These are phyloP conservation scores for Phytophthora podocarpi DNA, from an alignment of 352 stramenopile species.

Conservation along the genomic window DNA sequence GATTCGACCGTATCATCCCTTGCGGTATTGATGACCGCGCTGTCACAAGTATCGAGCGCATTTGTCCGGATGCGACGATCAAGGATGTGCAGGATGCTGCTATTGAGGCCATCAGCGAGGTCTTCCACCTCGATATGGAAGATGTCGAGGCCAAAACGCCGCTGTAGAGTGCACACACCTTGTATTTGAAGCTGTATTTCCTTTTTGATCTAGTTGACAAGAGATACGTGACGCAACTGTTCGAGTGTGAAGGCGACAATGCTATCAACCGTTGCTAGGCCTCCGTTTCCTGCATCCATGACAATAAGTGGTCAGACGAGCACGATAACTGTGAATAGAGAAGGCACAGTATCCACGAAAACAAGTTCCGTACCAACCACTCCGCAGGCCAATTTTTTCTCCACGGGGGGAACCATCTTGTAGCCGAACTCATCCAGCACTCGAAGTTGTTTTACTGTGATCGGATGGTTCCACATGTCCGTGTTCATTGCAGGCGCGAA, in stretches of 20 bases:
- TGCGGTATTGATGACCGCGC: conserved; percentile 95
- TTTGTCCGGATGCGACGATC: conserved; percentile 55
- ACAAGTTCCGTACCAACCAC: conserved; percentile 75
- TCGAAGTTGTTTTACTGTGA: conserved; percentile 84
- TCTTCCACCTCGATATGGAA: conserved; percentile 75
- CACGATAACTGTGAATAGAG: conserved; percentile 29
- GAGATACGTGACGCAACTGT: conserved; percentile 28
- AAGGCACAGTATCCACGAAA: conserved; percentile 3
- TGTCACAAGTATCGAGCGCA: conserved; percentile 81
- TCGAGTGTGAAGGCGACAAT: conserved; percentile 48
- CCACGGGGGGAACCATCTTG: conserved; percentile 84
- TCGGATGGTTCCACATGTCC: conserved; percentile 96
- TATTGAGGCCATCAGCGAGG: conserved; percentile 63
- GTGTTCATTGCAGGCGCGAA: conserved; percentile 98
- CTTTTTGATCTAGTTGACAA: conserved; percentile 23
- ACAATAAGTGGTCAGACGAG: conserved; percentile 13
- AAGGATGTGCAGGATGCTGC: conserved; percentile 70
- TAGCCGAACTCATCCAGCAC: conserved; percentile 73
- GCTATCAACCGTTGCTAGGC: conserved; percentile 66
- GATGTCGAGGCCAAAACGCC: conserved; percentile 48
- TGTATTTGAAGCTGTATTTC: conserved; percentile 18
- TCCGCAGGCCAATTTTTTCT: conserved; percentile 95
- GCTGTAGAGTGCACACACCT: conserved; percentile 26
- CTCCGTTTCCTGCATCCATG: conserved; percentile 55
- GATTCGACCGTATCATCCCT: conserved; percentile 96